phyloP scores from a whole-genome alignment of 352 stramenopile species.

The Aphanomyces astaci region DNA sequence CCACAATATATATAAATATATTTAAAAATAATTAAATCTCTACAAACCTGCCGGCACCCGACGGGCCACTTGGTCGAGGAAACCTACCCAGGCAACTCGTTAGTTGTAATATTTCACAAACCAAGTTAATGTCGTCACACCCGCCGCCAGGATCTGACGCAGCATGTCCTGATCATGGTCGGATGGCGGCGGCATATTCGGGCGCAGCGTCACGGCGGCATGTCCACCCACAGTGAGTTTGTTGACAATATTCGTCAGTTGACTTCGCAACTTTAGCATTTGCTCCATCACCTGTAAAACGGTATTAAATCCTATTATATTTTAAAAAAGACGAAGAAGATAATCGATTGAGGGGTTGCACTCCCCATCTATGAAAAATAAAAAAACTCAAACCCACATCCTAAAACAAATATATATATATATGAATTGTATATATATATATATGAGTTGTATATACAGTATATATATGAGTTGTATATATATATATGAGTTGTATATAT shows the following conservation, averaged over 20 bases:
- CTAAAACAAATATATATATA: no score
- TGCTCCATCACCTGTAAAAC: conserved; percentile 68
- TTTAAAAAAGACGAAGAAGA: no score
- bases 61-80: conserved; percentile 77
- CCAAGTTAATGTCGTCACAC: neutral
- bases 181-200: conserved; percentile 61
- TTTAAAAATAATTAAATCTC: neutral
- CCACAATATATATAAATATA: neutral
- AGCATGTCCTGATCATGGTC: conserved; percentile 47
- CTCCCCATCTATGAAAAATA: no score
- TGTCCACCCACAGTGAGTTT: conserved; percentile 39
- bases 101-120: no score
- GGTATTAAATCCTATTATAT: neutral
- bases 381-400: no score
- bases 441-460: no score
- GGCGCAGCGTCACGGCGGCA: conserved; percentile 43
- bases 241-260: conserved; percentile 79
- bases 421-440: no score
- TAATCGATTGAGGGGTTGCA: no score
- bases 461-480: no score
- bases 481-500: no score
- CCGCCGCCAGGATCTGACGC: conserved; percentile 66
- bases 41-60: conserved; percentile 38
- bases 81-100: conserved; percentile 24
- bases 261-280: conserved; percentile 77